Conservation (phyloP, 345 rosid species). For the Arabidopsis arenosa region DNA sequence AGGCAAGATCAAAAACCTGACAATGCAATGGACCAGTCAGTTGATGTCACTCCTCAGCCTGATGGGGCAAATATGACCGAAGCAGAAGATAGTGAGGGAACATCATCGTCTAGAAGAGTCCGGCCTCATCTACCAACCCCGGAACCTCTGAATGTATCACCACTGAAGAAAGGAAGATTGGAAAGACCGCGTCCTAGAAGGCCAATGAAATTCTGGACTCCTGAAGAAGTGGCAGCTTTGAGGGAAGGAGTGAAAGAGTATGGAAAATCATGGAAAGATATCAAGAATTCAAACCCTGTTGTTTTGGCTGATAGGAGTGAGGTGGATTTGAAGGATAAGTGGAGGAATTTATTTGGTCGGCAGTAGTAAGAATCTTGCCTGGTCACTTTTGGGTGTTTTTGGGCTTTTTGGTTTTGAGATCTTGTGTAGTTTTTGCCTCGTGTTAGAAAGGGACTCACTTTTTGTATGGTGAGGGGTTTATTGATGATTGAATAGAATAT, state of each 20-base stretch:
- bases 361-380: not conserved
- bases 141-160: slow-evolving; percentile 29
- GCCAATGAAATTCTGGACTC: slow-evolving; percentile 28
- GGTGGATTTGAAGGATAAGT: slow-evolving; percentile 39
- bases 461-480: not conserved
- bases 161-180: slow-evolving; percentile 1
- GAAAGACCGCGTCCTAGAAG: slow-evolving; percentile 16
- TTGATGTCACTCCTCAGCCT: slow-evolving; percentile 14
- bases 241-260: slow-evolving; percentile 37
- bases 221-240: slow-evolving; percentile 26
- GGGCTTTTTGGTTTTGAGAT: not conserved
- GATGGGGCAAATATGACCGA: not conserved
- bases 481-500: not conserved
- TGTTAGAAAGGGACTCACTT: not conserved
- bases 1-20: not conserved
- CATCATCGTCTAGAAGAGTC: slow-evolving; percentile 30
- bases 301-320: slow-evolving; percentile 14
- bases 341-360: slow-evolving; percentile 24
- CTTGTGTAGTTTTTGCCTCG: not conserved
- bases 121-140: slow-evolving; percentile 34
- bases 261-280: slow-evolving; percentile 31
- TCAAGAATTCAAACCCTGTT: slow-evolving; percentile 25
- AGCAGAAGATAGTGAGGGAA: slow-evolving; percentile 13
- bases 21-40: slow-evolving; percentile 5
- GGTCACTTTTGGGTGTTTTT: not conserved